Evolutionary conservation across 1,139 yeast species (phyloP).

Genomic region (Nakaseomyces bracarensis): DNA sequence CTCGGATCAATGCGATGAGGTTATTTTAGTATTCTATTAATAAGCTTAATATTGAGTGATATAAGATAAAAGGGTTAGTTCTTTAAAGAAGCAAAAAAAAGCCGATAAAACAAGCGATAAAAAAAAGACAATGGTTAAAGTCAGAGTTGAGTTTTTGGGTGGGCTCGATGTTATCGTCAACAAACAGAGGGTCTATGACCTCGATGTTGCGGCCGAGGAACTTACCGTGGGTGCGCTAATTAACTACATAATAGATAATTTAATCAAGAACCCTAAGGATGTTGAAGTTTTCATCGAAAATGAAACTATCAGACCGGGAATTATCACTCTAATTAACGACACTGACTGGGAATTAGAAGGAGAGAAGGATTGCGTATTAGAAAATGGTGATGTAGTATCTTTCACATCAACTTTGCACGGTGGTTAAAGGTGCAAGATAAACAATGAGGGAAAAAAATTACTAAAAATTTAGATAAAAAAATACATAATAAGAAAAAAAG

Average conservation of each 20-base stretch:
- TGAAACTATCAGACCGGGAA: conserved; percentile 78
- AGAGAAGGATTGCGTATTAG: conserved; percentile 67
- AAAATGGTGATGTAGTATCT: conserved; percentile 67
- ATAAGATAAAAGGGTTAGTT: no score
- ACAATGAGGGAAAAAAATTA: no score
- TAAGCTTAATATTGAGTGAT: no score
- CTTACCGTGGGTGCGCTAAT: conserved; percentile 53
- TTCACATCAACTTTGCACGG: conserved; percentile 95
- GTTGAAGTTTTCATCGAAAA: conserved; percentile 73
- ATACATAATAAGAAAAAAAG: no score
- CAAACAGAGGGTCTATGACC: conserved; percentile 42
- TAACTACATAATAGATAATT: conserved; percentile 42
- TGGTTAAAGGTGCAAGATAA: no score
- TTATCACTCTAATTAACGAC: conserved; percentile 82
- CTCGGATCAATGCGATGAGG: no score
- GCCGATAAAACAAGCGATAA: no score
- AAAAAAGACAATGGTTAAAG: conserved; percentile 21
- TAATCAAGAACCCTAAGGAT: conserved; percentile 57
- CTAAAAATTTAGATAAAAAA: no score
- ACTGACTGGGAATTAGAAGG: conserved; percentile 97
- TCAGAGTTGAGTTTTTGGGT: conserved; percentile 47
- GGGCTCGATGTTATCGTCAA: conserved; percentile 63
- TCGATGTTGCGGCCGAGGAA: conserved; percentile 34
- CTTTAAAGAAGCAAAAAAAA: no score
- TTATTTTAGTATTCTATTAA: no score